Base-by-base conservation (phyloP, 345 rosid species). In the Pseudoturritis turrita region DNA sequence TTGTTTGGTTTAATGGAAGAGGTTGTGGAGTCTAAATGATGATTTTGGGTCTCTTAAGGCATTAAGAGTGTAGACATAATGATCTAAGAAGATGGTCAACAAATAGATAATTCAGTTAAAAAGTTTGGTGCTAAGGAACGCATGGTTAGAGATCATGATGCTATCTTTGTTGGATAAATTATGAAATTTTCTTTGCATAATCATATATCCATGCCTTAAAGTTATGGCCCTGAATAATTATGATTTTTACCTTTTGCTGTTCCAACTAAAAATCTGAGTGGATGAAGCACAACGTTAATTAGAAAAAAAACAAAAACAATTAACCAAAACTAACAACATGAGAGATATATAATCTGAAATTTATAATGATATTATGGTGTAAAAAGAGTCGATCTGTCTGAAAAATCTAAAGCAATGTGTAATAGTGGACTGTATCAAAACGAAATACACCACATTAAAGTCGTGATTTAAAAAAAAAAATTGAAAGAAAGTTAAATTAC, bases 141-240 rank as follows among this genome's bases (percentile, higher is more conserved):
- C 78, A 51, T 74, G 78, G 73, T 58, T 67, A 66, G 62, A 74
- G 73, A 67, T 51, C 62, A 74, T 74, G 68, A 74, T 74, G 68
- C 28, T 67, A n/a, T 31, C 28, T 74, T 74, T 67, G 73, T 67
- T 74, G 56, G 68, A 13, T 41, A 60, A n/a, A 41, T 74, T 39
- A 67, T 74, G 73, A 74, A 50, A 19, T 1, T 74, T 29, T 23
- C 7, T 21, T 49, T 67, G 25, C 33, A 56, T 73, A 65, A 73
- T 65, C 71, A 73, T 73, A 23, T 65, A 62, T 37, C 1, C 35
- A 53, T 76, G 64, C 29, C 63, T 75, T 46, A 21, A 59, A 74
- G 68, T 59, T 18, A 67, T 60, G 54, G 28, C 44, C 31, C 77
- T 45, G 11, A 14, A 12, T 63, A 44, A 72, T 74, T 57, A 53